Evolutionary conservation across 2,329 filamentous ascomycete genomes (phyloP), one percentile per base, ranked within the genome.

Genomic region (Trichocomaceae sp.): DNA sequence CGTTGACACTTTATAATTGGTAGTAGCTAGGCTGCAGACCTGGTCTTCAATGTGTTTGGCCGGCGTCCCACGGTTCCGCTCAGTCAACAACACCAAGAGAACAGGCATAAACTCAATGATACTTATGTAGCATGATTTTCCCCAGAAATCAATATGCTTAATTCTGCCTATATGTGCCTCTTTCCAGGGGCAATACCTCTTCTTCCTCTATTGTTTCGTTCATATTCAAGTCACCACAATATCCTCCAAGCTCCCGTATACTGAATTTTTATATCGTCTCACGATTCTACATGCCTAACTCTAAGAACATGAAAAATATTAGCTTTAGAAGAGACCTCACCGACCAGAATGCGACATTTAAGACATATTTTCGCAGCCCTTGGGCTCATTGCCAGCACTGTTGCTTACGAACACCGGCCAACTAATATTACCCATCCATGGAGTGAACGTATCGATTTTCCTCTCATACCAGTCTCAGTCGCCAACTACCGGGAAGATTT

Each of bases 381-480:
- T 37, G 54, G 26, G 26, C 49, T 56, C 54, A 17, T 39, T n/a
- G 10, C 46, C 20, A 31, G 47, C 6, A 35, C 37, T 4, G 20
- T 39, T 20, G 49, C 45, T 13, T 47, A 52, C 20, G 15, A 52
- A 8, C 49, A 42, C 39, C 20, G 47, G 12, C 50, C 54, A 37
- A 56, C 49, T 13, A 51, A 49, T 20, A 19, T 44, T 3, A 48
- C 48, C 15, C 2, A 46, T 42, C 54, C 54, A 41, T 56, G 49
- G 49, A 56, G 54, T 23, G 54, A 56, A 17, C 49, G 20, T 5
- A 52, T 56, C 35, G 45, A 52, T 9, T 55, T 59, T n/a, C 58
- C 58, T 7, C 22, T 59, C 9, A 54, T 59, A 15, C 56, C 58
- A 13, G 58, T 56, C 4, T 49, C 58, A 19, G 57, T 48, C 4